A percentile compares a stretch with the other conserved stretches of the same genome.
Evolutionary conservation across 1,284 basidiomycete species (phyloP).

Genomic region (Xanthoconium separans): DNA sequence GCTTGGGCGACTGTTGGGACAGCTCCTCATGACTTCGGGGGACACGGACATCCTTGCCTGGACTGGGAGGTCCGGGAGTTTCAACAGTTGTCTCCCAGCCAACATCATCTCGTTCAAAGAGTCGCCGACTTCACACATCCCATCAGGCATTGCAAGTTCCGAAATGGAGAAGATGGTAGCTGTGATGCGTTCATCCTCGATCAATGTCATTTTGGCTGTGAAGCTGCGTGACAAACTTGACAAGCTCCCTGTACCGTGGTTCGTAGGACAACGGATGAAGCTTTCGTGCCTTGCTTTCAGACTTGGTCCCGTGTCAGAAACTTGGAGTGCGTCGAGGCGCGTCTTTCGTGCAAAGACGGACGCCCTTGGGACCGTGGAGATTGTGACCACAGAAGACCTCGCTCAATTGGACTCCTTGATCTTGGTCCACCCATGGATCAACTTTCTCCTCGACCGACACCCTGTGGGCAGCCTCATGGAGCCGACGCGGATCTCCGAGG

Average conservation of each 20-base stretch:
- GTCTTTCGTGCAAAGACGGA: not conserved
- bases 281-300: slow-evolving; percentile 8
- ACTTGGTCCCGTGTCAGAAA: not conserved
- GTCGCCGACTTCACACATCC: not conserved
- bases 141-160: not conserved
- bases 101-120: not conserved
- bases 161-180: not conserved
- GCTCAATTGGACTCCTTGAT: not conserved
- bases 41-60: slow-evolving; percentile 6
- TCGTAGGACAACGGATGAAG: slow-evolving; percentile 3
- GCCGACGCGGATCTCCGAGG: too few species aligned
- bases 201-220: not conserved
- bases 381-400: not conserved
- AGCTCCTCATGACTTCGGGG: not conserved
- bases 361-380: not conserved
- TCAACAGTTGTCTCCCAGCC: slow-evolving; percentile 11
- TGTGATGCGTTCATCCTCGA: not conserved
- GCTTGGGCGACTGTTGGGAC: slow-evolving; percentile 1
- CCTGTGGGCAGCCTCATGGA: too few species aligned
- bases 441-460: too few species aligned
- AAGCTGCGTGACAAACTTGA: not conserved
- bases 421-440: too few species aligned
- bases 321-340: not conserved
- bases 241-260: not conserved
- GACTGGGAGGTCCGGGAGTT: slow-evolving; percentile 1